Evolutionary conservation across 2,329 filamentous ascomycete species (phyloP).

Genomic region (Graphium sp.): DNA sequence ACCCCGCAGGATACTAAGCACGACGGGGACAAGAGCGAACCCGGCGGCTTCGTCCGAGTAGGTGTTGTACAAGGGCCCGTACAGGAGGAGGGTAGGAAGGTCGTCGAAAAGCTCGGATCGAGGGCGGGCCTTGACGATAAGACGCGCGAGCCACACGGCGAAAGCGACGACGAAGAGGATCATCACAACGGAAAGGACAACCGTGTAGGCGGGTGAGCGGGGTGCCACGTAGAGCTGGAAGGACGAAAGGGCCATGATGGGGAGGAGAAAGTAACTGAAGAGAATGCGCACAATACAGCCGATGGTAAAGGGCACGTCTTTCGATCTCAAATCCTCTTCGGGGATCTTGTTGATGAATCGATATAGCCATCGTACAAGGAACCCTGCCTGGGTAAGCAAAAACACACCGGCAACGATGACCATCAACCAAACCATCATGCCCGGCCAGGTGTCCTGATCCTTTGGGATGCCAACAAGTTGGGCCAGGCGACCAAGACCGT

Average conservation of each 20-base stretch:
- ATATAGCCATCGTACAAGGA: constrained; percentile 59
- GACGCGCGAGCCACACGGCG: constrained; percentile 60
- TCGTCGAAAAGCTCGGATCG: constrained; percentile 87
- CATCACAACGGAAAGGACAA: constrained; percentile 60
- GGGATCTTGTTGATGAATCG: constrained; percentile 53
- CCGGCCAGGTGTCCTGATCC: constrained; percentile 74
- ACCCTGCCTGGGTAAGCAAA: constrained; percentile 58
- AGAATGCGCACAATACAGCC: constrained; percentile 71
- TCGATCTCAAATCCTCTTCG: constrained; percentile 76
- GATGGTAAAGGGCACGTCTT: constrained; percentile 76
- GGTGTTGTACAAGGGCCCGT: constrained; percentile 92
- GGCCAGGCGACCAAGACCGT: constrained; percentile 63
- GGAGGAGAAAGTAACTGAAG: constrained; percentile 84
- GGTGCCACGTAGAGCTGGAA: constrained; percentile 74
- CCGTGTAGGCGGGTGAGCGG: constrained; percentile 50
- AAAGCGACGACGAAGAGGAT: constrained; percentile 58
- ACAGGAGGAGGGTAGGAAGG: constrained; percentile 71
- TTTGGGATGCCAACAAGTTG: constrained; percentile 69
- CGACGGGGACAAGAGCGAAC: constrained; percentile 74
- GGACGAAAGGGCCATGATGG: constrained; percentile 70
- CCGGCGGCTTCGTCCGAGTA: constrained; percentile 86
- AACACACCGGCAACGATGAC: constrained; percentile 55
- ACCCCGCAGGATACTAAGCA: constrained; percentile 72
- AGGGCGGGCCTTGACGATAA: constrained; percentile 68
- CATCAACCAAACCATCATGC: constrained; percentile 82